Conservation (phyloP, 768 basidiomycete species). For the Dentipellis fragilis region DNA sequence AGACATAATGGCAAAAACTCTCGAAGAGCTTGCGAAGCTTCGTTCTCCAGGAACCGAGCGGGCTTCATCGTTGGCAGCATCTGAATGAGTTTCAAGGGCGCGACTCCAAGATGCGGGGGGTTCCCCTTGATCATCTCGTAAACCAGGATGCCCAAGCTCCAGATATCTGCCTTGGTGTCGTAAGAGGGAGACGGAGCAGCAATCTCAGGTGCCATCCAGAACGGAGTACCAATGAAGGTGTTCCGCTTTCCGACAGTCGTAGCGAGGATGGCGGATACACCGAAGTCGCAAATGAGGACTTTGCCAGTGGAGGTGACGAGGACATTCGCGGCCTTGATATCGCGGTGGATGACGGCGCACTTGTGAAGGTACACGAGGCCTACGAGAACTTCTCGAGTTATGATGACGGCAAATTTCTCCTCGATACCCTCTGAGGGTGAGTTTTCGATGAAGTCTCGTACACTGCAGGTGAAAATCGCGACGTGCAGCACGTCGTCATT, state of each 20-base stretch:
- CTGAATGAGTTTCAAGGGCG: slow-evolving; percentile 76
- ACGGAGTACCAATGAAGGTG: slow-evolving; percentile 93
- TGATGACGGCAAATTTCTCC: slow-evolving; percentile 82
- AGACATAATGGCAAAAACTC: slow-evolving; percentile 83
- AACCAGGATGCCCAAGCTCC: slow-evolving; percentile 93
- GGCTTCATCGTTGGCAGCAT: slow-evolving; percentile 81
- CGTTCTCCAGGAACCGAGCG: slow-evolving; percentile 65
- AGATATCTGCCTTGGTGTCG: slow-evolving; percentile 96
- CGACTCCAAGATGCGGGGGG: slow-evolving; percentile 83
- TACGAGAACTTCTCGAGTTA: slow-evolving; percentile 80
- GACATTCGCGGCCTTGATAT: slow-evolving; percentile 96
- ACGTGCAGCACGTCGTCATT: too few species aligned
- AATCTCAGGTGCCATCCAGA: slow-evolving; percentile 99
- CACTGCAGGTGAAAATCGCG: slow-evolving; percentile 24
- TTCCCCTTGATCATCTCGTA: slow-evolving; percentile 97
- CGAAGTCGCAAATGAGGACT: slow-evolving; percentile 96
- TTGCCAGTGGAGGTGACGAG: slow-evolving; percentile 83
- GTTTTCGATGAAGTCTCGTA: slow-evolving; percentile 87
- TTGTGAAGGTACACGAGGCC: slow-evolving; percentile 88
- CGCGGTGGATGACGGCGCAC: slow-evolving; percentile 90
- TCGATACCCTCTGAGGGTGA: slow-evolving; percentile 66
- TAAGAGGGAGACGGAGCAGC: slow-evolving; percentile 76
- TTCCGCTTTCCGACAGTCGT: slow-evolving; percentile 85
- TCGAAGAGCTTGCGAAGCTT: slow-evolving; percentile 76
- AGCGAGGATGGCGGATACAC: slow-evolving; percentile 87